Base-by-base conservation (phyloP, 176 grass and related monocot genomes). In the Aegilops bicornis region DNA sequence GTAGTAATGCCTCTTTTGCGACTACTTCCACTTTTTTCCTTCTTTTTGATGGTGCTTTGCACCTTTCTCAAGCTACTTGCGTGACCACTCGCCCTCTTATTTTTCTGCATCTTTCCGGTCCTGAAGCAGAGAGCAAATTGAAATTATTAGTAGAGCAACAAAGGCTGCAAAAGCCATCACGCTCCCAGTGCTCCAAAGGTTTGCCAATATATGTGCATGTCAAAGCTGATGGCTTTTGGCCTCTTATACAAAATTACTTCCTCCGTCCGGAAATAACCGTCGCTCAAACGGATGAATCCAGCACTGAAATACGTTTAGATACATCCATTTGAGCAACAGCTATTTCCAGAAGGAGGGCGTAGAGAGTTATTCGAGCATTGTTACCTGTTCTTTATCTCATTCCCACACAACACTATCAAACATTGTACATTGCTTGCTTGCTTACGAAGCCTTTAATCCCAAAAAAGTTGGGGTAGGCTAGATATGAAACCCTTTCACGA, bases 141-240 rank as follows among this genome's bases (percentile, higher is more conserved):
- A 86, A 86, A 71, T 42, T 63, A 7, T 78, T 65, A 85, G n/a
- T 40, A 68, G 22, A 85, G 73, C 42, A 77, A 68, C 65, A 4
- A 68, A 85, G 72, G 13, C 8, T 15, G 13, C 13, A 15, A 48
- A 29, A 75, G 7, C 23, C 5, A 75, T 75, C 23, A 75, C 23
- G 16, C 4, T 48, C 2, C 11, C 72, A 50, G 24, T 50, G 42
- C 70, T 73, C 11, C 3, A 50, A 48, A 7, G 40, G 40, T 42
- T 42, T 42, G 40, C 40, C 10, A 42, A 42, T 42, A 42, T 36
- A 75, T 17, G 23, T 17, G 17, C 23, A 3, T 50, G 72, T 25
- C 22, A 43, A 73, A 73, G 37, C 39, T 73, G 39, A 45, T 15
- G 64, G 64, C 14, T 16, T 31, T 66, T 8, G 8, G 27, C 27